A percentile compares a stretch with the other conserved stretches of the same genome.
phyloP scores from a whole-genome alignment of 2,329 filamentous ascomycete genomes.

The Penicillium sp. region DNA sequence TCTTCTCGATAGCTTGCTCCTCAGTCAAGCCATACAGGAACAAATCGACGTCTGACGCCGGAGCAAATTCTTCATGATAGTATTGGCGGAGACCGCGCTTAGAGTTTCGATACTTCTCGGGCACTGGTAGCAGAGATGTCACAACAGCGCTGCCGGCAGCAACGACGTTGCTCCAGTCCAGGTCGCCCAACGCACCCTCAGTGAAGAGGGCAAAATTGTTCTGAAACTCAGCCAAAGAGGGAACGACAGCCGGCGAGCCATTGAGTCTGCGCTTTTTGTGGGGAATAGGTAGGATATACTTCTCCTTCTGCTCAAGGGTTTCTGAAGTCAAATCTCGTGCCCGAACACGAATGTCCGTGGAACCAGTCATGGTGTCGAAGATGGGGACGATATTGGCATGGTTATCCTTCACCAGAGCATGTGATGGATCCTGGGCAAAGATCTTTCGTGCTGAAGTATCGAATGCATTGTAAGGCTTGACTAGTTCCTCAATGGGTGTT shows the following conservation, averaged over 20 bases:
- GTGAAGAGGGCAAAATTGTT: slow-evolving; percentile 83
- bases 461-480: slow-evolving; percentile 46
- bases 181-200: slow-evolving; percentile 74
- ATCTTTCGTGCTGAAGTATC: slow-evolving; percentile 45
- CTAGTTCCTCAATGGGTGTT: slow-evolving; percentile 36
- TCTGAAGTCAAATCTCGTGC: slow-evolving; percentile 43
- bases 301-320: slow-evolving; percentile 36
- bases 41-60: slow-evolving; percentile 84
- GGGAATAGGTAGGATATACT: slow-evolving; percentile 44
- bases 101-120: slow-evolving; percentile 64
- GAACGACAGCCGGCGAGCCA: slow-evolving; percentile 71
- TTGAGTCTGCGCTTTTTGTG: slow-evolving; percentile 64
- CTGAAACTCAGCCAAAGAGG: slow-evolving; percentile 72
- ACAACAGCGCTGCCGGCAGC: slow-evolving; percentile 81
- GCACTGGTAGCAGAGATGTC: slow-evolving; percentile 76
- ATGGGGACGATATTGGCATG: slow-evolving; percentile 45
- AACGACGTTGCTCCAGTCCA: slow-evolving; percentile 84
- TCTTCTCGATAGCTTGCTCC: slow-evolving; percentile 79
- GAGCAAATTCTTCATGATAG: slow-evolving; percentile 81
- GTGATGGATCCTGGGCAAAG: slow-evolving; percentile 48
- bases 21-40: slow-evolving; percentile 83
- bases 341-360: slow-evolving; percentile 36
- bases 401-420: slow-evolving; percentile 38
- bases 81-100: slow-evolving; percentile 71
- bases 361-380: slow-evolving; percentile 33